Base-by-base conservation (phyloP, 768 basidiomycete species). In the Boletellus ananas region DNA sequence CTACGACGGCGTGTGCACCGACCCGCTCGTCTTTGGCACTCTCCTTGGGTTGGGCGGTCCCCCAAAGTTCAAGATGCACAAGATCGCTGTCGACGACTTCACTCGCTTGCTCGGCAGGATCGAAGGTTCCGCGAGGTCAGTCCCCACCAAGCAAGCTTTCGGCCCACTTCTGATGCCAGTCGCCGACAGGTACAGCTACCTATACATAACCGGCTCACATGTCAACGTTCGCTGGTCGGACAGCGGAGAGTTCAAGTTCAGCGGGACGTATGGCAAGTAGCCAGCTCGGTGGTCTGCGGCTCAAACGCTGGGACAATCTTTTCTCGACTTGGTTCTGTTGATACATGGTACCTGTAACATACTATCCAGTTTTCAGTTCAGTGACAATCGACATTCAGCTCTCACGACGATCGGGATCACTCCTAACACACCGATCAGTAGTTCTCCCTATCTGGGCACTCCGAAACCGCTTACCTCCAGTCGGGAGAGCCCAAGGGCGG, bases 241-340 rank as follows among this genome's bases (percentile, higher is more conserved):
- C 8, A 67, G 72, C 14, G 77, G 78, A n/a, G 76, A 79, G 45
- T 80, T 82, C 70, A 80, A 80, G 60, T 74, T 79, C 58, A 81
- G 75, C 52, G 78, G 79, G 18, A 65, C 73, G 10, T 78, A 80
- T 52, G 77, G 76, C 29, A 60, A 47, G 33, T 29, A 21, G 17
- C n/a, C 11, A 14, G 16, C 27, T 25, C 21, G 29, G 18, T 20
- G 16, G 35, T 13, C n/a, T 34, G 23, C 13, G 44, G n/a, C 11
- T 46, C 17, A 6, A 25, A 43, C 18, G 4, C 13, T 20, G 6
- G 4, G 6, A 20, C 11, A 6, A n/a, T 2, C 7, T 27, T 10
- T 31, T 18, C 13, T 34, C 23, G 13, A 31, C 34, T 25, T 37
- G 27, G 10, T 21, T 27, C 45, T 60, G 33, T 13, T 18, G 25